Conservation (phyloP, 2,329 filamentous ascomycete genomes). For the Exophiala dermatitidis region DNA sequence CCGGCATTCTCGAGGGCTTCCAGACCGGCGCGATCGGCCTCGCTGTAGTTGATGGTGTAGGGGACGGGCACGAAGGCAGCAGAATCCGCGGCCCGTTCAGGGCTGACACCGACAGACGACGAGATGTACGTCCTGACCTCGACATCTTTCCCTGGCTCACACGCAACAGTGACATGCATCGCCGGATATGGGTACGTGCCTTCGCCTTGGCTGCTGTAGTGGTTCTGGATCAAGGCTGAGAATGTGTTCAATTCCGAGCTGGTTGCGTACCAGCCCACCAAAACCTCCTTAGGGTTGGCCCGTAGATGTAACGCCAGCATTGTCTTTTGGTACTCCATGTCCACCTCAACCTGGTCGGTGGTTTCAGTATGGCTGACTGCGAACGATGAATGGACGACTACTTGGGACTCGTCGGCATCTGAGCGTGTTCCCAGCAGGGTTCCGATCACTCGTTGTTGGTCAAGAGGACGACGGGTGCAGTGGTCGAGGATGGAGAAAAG, state of each 20-base stretch:
- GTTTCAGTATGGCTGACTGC: slow-evolving; percentile 98
- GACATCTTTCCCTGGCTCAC: slow-evolving; percentile 78
- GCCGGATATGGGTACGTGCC: slow-evolving; percentile 97
- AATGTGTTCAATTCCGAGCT: slow-evolving; percentile 96
- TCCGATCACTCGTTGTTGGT: slow-evolving; percentile 93
- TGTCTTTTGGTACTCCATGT: slow-evolving; percentile 99
- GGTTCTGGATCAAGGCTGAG: slow-evolving; percentile 97
- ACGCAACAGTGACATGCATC: slow-evolving; percentile 90
- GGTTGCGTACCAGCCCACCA: slow-evolving; percentile 98
- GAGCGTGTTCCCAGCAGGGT: slow-evolving; percentile 87
- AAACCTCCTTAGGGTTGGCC: slow-evolving; percentile 84
- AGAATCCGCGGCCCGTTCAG: slow-evolving; percentile 89
- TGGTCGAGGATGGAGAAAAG: slow-evolving; percentile 73
- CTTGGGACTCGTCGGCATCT: slow-evolving; percentile 85
- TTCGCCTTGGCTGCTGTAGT: slow-evolving; percentile 94
- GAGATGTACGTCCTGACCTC: slow-evolving; percentile 92
- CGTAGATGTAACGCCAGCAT: slow-evolving; percentile 94
- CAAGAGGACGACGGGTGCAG: slow-evolving; percentile 80
- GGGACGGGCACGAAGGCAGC: slow-evolving; percentile 97
- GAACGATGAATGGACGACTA: slow-evolving; percentile 93
- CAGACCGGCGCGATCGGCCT: slow-evolving; percentile 67
- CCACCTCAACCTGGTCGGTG: slow-evolving; percentile 96
- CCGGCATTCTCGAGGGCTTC: slow-evolving; percentile 79
- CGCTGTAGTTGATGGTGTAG: slow-evolving; percentile 84
- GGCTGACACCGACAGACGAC: slow-evolving; percentile 86